These are phyloP conservation scores for Alternaria dauci DNA, from an alignment of 2,329 filamentous ascomycete species.

Conservation along the genomic window DNA sequence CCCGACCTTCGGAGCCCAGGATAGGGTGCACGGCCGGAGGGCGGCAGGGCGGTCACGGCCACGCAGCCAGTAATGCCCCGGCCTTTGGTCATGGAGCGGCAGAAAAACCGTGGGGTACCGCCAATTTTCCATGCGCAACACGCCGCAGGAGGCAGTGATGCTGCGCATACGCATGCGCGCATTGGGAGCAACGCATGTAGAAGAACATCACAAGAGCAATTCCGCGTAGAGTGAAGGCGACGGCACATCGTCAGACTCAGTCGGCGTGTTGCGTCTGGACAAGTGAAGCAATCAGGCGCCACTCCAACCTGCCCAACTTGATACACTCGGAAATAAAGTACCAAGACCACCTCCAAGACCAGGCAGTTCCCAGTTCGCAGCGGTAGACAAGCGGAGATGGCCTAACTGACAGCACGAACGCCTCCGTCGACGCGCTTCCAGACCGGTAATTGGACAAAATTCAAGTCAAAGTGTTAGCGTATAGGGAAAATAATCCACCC, in stretches of 20 bases:
- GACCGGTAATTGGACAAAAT: slow-evolving; percentile 42
- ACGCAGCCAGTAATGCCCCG: slow-evolving; percentile 26
- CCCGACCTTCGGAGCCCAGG: slow-evolving; percentile 40
- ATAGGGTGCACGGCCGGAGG: slow-evolving; percentile 33
- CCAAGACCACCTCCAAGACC: slow-evolving; percentile 31
- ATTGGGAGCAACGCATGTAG: slow-evolving; percentile 16
- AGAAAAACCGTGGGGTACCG: slow-evolving; percentile 51
- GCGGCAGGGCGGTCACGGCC: slow-evolving; percentile 34
- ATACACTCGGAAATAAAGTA: slow-evolving; percentile 27
- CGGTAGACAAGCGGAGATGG: slow-evolving; percentile 29
- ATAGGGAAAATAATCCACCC: slow-evolving; percentile 46
- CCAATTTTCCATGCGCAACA: slow-evolving; percentile 43
- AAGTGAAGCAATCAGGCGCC: not conserved
- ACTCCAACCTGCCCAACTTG: slow-evolving; percentile 18
- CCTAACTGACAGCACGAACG: slow-evolving; percentile 29
- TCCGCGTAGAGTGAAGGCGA: not conserved
- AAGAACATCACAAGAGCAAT: not conserved
- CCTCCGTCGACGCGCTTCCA: slow-evolving; percentile 36
- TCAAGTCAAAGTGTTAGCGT: slow-evolving; percentile 48
- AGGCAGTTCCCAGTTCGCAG: slow-evolving; percentile 26
- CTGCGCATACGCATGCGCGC: slow-evolving; percentile 30
- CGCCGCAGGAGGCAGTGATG: slow-evolving; percentile 21
- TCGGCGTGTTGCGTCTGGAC: not conserved
- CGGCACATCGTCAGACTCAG: not conserved
- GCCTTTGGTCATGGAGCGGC: slow-evolving; percentile 40